Percentiles rank a stretch among this genome's conserved stretches.
These are phyloP conservation scores for Naganishia vaughanmartiniae DNA, from an alignment of 768 basidiomycete species.

Conservation along the genomic window DNA sequence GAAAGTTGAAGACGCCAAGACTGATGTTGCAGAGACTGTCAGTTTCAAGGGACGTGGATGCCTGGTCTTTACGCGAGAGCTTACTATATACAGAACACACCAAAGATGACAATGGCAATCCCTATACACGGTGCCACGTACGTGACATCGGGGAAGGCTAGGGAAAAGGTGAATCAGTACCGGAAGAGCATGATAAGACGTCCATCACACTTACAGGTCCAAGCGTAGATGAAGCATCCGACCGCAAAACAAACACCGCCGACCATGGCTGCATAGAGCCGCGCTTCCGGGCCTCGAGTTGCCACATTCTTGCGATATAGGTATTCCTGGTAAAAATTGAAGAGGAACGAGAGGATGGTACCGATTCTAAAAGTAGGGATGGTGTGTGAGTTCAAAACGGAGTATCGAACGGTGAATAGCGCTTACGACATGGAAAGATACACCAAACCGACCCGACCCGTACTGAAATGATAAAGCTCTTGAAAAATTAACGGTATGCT, in stretches of 20 bases:
- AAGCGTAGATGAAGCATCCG: slow-evolving; percentile 65
- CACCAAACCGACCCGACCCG: slow-evolving; percentile 62
- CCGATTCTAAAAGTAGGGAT: slow-evolving; percentile 36
- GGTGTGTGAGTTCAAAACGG: neutral
- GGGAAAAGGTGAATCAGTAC: neutral
- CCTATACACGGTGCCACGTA: slow-evolving; percentile 60
- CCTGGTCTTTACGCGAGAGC: neutral
- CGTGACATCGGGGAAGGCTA: slow-evolving; percentile 28
- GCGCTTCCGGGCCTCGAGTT: slow-evolving; percentile 47
- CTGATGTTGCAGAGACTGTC: neutral
- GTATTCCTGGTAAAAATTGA: slow-evolving; percentile 46
- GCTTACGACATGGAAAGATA: slow-evolving; percentile 59
- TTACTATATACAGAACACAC: slow-evolving; percentile 59
- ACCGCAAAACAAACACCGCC: slow-evolving; percentile 44
- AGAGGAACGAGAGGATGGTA: slow-evolving; percentile 36
- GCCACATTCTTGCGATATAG: slow-evolving; percentile 39
- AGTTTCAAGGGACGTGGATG: neutral
- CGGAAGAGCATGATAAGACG: neutral
- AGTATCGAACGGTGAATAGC: neutral
- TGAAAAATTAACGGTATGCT: slow-evolving; percentile 58
- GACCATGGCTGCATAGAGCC: slow-evolving; percentile 46
- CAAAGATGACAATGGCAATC: slow-evolving; percentile 59
- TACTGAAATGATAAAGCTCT: slow-evolving; percentile 62
- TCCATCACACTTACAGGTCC: slow-evolving; percentile 57
- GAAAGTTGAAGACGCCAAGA: slow-evolving; percentile 57